Base-by-base conservation (phyloP, 2,329 filamentous ascomycete genomes). In the Trichoderma semiorbis region DNA sequence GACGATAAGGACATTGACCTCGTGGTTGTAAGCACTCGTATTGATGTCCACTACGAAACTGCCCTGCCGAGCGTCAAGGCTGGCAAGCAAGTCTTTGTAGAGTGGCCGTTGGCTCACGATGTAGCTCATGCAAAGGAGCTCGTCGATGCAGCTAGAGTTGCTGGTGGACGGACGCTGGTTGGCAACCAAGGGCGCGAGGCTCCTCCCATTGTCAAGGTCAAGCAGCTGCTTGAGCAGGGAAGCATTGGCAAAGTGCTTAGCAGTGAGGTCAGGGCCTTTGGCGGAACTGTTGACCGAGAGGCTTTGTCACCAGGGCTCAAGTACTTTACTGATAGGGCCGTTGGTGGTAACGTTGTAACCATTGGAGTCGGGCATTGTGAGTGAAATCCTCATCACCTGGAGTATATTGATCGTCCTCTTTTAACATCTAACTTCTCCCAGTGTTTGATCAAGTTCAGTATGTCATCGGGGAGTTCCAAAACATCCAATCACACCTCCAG, bases 71-170 rank as follows among this genome's bases (percentile, higher is more conserved):
- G 84, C 18, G 73, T 89, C 1, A 79, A 80, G 16, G 85, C 86
- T 0, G 88, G 87, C 0, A 89, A 90, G 76, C 75, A 79, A 0
- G 82, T 87, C 0, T 91, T 81, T 71, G 82, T 88, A 0, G 88
- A 91, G 78, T 91, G 88, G 86, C 89, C 87, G 7, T 79, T 90
- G 0, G 86, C 85, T 0, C 78, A 84, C 16, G 83, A 85, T 68
- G 77, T 79, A 0, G 70, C 75, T 2, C 78, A 83, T 1, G 85
- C 83, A 0, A 74, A 76, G 18, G 83, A 85, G 57, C 78, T 90
- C 70, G 79, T 79, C 0, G 76, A 76, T 0, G 71, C 81, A 1
- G 83, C 81, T 28, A 50, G 26, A 50, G 61, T 28, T 12, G 79
- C 79, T 7, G 78, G 82, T 1, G 76, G 77, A 4, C 78, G 78